A percentile compares a stretch with the other conserved stretches of the same genome.
Conservation (phyloP, 179 eudicot genomes). For the Silene coronaria region DNA sequence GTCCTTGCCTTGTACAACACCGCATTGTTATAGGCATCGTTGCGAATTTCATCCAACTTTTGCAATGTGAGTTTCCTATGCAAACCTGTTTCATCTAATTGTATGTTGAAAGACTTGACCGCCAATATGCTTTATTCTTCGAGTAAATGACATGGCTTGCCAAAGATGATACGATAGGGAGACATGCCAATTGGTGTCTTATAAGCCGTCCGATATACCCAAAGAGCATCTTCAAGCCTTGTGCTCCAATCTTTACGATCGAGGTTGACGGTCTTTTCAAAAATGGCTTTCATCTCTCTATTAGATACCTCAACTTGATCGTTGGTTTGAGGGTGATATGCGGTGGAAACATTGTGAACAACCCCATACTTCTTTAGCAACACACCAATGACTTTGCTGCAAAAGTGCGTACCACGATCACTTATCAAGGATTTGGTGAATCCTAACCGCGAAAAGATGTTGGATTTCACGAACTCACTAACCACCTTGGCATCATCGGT, state of each 20-base stretch:
- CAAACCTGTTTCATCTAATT: not conserved
- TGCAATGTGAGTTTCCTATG: not conserved
- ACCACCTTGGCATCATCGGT: not conserved
- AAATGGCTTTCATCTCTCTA: too few species aligned
- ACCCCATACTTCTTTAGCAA: too few species aligned
- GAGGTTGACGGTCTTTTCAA: not conserved
- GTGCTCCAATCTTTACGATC: not conserved
- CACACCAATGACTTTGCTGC: too few species aligned
- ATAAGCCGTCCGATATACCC: not conserved
- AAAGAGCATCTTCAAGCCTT: not conserved
- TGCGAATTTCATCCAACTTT: not conserved
- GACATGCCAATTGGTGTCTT: not conserved
- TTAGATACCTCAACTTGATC: too few species aligned
- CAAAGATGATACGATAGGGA: not conserved
- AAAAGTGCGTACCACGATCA: too few species aligned
- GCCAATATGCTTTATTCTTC: not conserved
- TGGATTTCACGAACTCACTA: not conserved
- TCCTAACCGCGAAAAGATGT: too few species aligned
- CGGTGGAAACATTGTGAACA: too few species aligned
- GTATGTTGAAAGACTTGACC: not conserved
- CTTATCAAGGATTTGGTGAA: too few species aligned
- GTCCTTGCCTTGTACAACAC: not conserved
- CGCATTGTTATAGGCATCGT: not conserved
- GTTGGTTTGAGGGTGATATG: not conserved
- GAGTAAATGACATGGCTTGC: not conserved